Evolutionary conservation across 345 rosid species (phyloP), one percentile per base, ranked within the genome.

Genomic region (Moringa oleifera): DNA sequence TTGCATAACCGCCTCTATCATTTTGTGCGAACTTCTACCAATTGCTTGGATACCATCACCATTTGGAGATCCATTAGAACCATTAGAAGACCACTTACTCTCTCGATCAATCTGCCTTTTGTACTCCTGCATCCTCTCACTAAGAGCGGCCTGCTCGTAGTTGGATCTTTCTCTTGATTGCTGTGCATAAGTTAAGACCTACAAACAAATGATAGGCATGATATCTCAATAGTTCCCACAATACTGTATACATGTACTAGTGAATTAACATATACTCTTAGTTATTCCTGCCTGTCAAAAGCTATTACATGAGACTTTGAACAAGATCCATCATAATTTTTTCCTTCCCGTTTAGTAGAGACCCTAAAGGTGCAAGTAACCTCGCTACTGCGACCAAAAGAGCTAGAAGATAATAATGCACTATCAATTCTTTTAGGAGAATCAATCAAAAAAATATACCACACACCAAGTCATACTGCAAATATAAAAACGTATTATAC

Each of bases 1-100:
- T 81, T 95, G 97, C 99, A 95, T 91, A 55, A 91, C 96, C 15
- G 94, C 96, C 68, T 91, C 98, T 59, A 95, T 95, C 96, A 95
- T 89, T 77, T 95, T 95, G 80, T 95, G 97, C 11, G 99, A 95
- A 80, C 98, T 89, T 81, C 98, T 83, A 68, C 95, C 94, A 52
- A 85, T 85, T 17, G 99, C 90, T 72, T 86, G 99, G 60, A 87
- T 84, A 59, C 97, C 97, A 68, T 95, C 99, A 60, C 96, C 97
- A 80, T 83, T 91, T 19, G 98, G 99, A 74, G 99, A 95, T 60
- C 91, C 95, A 77, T 76, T 85, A 54, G 93, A 82, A 75, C 95
- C 96, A 71, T 84, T 87, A 25, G 95, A 81, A 65, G 90, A 82
- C 78, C 65, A 76, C 79, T 81, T 83, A 81, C 94, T 91, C 71